phyloP scores from a whole-genome alignment of 176 grass and related monocot species.

The Avena eriantha region DNA sequence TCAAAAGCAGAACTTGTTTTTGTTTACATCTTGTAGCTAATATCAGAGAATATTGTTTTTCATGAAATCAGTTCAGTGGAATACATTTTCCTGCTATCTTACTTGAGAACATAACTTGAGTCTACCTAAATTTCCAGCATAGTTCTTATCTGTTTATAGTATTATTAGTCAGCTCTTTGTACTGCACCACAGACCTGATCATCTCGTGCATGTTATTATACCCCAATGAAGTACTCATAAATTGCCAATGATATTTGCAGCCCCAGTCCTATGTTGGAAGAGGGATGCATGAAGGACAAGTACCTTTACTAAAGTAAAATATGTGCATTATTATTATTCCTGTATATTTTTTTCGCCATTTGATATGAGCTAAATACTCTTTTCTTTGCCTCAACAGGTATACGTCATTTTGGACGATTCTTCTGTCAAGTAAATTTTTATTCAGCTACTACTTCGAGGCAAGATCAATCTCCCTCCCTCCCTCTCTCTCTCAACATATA shows the following conservation, averaged over 20 bases:
- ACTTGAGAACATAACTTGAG: conserved; percentile 11
- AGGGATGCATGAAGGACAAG: conserved; percentile 92
- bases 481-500: neutral
- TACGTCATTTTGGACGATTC: conserved; percentile 80
- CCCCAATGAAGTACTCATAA: conserved; percentile 36
- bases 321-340: conserved; percentile 37
- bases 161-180: neutral
- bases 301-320: conserved; percentile 87
- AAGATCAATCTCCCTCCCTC: conserved; percentile 31
- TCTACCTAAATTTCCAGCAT: neutral
- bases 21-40: conserved; percentile 13
- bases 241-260: conserved; percentile 54
- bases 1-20: neutral
- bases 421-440: conserved; percentile 91
- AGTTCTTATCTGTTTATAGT: neutral
- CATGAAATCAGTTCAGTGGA: conserved; percentile 5
- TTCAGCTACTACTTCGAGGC: conserved; percentile 98
- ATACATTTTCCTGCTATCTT: conserved; percentile 3
- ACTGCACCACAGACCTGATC: neutral
- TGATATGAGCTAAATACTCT: conserved; percentile 44
- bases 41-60: conserved; percentile 27
- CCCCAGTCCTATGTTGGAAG: conserved; percentile 78
- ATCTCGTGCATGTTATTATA: conserved; percentile 24
- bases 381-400: conserved; percentile 64
- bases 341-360: conserved; percentile 23